Conservation (phyloP, 2,329 filamentous ascomycete genomes). For the Fusarium graminum region DNA sequence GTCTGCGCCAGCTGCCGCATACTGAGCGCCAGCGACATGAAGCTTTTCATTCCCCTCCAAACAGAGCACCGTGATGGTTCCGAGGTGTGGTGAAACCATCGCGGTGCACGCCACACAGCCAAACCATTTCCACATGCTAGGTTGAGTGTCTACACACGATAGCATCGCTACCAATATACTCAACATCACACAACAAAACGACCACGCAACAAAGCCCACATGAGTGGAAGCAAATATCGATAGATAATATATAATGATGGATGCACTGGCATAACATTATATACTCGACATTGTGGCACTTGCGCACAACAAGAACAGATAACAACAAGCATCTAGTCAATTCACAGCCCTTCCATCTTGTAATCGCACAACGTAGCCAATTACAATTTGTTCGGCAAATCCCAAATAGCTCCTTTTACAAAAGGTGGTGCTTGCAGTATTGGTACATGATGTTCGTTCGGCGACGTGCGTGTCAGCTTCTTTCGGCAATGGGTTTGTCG, state of each 20-base stretch:
- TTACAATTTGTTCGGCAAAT: too few species aligned
- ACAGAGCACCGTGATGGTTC: conserved; percentile 13
- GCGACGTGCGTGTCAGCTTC: not conserved
- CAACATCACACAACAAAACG: not conserved
- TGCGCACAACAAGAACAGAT: not conserved
- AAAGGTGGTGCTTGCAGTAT: conserved; percentile 17
- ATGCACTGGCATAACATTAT: conserved; percentile 24
- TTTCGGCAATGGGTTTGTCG: not conserved
- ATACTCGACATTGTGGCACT: not conserved
- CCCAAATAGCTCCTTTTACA: not conserved
- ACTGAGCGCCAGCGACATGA: conserved; percentile 10
- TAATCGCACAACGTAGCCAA: not conserved
- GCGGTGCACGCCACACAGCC: not conserved
- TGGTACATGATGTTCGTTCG: conserved; percentile 1
- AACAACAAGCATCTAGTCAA: not conserved
- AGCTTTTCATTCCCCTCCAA: conserved; percentile 12
- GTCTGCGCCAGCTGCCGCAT: conserved; percentile 1
- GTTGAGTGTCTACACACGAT: conserved; percentile 20
- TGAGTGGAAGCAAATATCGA: not conserved
- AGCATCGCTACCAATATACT: conserved; percentile 2
- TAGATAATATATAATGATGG: not conserved
- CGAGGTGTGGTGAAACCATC: conserved; percentile 31
- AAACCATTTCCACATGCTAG: not conserved
- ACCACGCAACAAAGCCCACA: not conserved
- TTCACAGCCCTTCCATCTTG: not conserved